phyloP scores from a whole-genome alignment of 176 grass and related monocot genomes.

The Phoenix dactylifera region DNA sequence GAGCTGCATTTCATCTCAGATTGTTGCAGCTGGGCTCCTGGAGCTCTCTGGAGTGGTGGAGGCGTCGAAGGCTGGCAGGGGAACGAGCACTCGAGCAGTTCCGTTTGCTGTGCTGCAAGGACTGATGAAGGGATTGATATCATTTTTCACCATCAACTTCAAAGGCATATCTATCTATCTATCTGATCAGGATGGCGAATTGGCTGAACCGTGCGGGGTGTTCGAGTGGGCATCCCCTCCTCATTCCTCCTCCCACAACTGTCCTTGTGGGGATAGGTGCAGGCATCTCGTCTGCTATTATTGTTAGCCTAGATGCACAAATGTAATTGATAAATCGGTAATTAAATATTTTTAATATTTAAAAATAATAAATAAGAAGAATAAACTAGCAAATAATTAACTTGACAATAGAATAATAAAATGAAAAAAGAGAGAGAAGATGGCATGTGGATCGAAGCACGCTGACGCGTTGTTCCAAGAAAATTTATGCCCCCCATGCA shows the following conservation, averaged over 20 bases:
- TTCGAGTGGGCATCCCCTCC: slow-evolving; percentile 67
- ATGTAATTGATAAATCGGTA: too few species aligned
- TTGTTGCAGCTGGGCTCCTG: slow-evolving; percentile 57
- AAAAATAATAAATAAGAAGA: too few species aligned
- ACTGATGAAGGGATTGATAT: slow-evolving; percentile 79
- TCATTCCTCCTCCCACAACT: slow-evolving; percentile 64
- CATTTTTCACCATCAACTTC: slow-evolving; percentile 64
- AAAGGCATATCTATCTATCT: slow-evolving; percentile 24
- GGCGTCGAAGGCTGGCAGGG: slow-evolving; percentile 74
- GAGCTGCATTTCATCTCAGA: slow-evolving; percentile 46
- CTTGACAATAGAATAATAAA: too few species aligned
- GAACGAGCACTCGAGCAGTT: slow-evolving; percentile 64
- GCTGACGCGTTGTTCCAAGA: too few species aligned
- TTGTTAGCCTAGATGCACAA: too few species aligned
- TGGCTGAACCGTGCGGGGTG: slow-evolving; percentile 45
- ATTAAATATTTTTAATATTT: too few species aligned
- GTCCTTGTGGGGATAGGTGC: slow-evolving; percentile 70
- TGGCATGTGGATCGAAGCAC: too few species aligned
- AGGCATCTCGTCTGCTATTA: slow-evolving; percentile 64
- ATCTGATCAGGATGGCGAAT: slow-evolving; percentile 58
- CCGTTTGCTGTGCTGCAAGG: slow-evolving; percentile 72
- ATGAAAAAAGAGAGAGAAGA: too few species aligned
- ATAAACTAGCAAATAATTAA: too few species aligned
- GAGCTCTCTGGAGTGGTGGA: slow-evolving; percentile 67
- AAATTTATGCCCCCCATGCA: too few species aligned